These are phyloP conservation scores for Gnomoniopsis sp. DNA, from an alignment of 2,329 filamentous ascomycete species.

Conservation along the genomic window DNA sequence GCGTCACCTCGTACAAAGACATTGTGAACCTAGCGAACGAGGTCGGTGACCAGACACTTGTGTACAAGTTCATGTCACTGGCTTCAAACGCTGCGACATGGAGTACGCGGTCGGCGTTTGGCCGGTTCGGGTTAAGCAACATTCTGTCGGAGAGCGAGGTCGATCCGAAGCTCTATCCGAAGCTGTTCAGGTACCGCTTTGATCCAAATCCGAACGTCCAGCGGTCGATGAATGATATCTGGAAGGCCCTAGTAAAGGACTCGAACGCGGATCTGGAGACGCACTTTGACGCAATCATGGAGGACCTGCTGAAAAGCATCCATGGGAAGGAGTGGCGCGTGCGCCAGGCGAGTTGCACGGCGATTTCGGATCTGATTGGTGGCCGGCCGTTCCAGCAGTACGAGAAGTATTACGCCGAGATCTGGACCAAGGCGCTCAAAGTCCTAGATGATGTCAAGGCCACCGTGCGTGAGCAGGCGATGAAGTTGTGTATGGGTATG, in stretches of 20 bases:
- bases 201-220: constrained; percentile 93
- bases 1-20: constrained; percentile 94
- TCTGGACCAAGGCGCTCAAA: constrained; percentile 83
- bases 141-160: constrained; percentile 85
- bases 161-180: constrained; percentile 92
- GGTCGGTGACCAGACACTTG: constrained; percentile 91
- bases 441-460: constrained; percentile 96
- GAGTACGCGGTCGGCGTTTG: constrained; percentile 95
- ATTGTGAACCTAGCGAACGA: constrained; percentile 95
- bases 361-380: constrained; percentile 82
- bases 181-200: constrained; percentile 90
- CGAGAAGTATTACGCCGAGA: constrained; percentile 76
- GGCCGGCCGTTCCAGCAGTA: constrained; percentile 75
- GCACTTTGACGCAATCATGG: constrained; percentile 86
- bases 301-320: constrained; percentile 81
- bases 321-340: constrained; percentile 91
- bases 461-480: constrained; percentile 76
- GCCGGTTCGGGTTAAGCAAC: constrained; percentile 85
- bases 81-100: constrained; percentile 95
- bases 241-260: constrained; percentile 93
- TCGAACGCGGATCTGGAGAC: constrained; percentile 70
- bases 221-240: constrained; percentile 95
- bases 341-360: constrained; percentile 86
- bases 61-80: constrained; percentile 98
- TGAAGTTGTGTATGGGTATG: constrained; percentile 77